A percentile compares a stretch with the other conserved stretches of the same genome.
phyloP scores from a whole-genome alignment of 1,284 basidiomycete genomes.

The Puccinia novopanici region DNA sequence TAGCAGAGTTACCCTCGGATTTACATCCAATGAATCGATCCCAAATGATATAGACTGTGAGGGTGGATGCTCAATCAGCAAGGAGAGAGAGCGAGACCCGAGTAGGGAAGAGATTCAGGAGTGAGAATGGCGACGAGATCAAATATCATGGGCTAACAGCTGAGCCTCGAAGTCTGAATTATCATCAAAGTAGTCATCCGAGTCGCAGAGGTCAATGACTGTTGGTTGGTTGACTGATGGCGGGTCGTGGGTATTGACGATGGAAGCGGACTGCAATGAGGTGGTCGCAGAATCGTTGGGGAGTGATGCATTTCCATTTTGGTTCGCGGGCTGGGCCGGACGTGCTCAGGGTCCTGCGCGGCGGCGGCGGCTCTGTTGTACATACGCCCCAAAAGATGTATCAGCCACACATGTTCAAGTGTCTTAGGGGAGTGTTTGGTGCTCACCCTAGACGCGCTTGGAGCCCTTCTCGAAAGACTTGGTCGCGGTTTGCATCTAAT shows the following conservation, averaged over 20 bases:
- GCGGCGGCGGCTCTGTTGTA: not conserved
- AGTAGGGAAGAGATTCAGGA: no score
- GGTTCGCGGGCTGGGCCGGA: not conserved
- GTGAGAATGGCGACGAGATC: no score
- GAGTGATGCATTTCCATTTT: slow-evolving; percentile 3
- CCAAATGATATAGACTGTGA: no score
- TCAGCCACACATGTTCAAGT: not conserved
- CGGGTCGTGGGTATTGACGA: slow-evolving; percentile 16
- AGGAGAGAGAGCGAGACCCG: no score
- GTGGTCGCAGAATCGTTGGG: not conserved
- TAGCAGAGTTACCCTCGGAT: no score
- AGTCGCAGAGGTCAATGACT: slow-evolving; percentile 28
- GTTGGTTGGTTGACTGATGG: slow-evolving; percentile 18
- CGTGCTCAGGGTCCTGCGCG: not conserved
- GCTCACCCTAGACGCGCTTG: slow-evolving; percentile 50
- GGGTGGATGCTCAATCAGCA: no score
- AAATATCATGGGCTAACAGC: slow-evolving; percentile 20
- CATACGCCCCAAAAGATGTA: not conserved
- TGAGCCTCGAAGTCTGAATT: slow-evolving; percentile 43
- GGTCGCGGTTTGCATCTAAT: slow-evolving; percentile 46
- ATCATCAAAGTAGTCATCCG: slow-evolving; percentile 48
- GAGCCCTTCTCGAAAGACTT: slow-evolving; percentile 51
- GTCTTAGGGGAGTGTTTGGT: no score
- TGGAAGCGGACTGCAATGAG: slow-evolving; percentile 9
- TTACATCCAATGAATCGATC: no score